Percentiles rank a stretch among this genome's conserved stretches.
phyloP scores from a whole-genome alignment of 768 basidiomycete genomes.

The Thelephora ganbajun region DNA sequence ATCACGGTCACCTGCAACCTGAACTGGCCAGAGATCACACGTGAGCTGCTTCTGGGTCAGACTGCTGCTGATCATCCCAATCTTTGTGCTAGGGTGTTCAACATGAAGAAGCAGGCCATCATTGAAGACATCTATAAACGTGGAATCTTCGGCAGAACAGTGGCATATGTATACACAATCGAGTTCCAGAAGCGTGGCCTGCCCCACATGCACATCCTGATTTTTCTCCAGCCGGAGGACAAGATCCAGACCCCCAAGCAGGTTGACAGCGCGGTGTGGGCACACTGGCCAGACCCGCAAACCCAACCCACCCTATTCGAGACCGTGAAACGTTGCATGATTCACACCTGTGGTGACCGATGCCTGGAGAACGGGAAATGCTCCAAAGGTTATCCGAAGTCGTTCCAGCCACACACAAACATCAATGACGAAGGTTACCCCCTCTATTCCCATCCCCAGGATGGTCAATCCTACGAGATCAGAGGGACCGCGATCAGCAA shows the following conservation, averaged over 20 bases:
- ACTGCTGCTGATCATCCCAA: conserved; percentile 30
- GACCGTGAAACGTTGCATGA: conserved; percentile 26
- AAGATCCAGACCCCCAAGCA: conserved; percentile 22
- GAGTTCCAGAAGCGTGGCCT: conserved; percentile 47
- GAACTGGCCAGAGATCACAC: conserved; percentile 29
- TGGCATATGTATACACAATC: conserved; percentile 34
- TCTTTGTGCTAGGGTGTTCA: conserved; percentile 30
- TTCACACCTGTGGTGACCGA: conserved; percentile 32
- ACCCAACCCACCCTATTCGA: conserved; percentile 26
- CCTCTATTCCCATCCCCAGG: no score
- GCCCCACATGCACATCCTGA: conserved; percentile 37
- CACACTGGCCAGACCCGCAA: conserved; percentile 27
- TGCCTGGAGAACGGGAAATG: conserved; percentile 31
- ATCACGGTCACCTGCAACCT: conserved; percentile 41
- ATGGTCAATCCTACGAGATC: no score
- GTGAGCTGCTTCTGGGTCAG: conserved; percentile 25
- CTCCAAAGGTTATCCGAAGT: conserved; percentile 30
- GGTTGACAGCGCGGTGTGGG: conserved; percentile 26
- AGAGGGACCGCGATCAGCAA: no score
- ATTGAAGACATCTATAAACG: conserved; percentile 19
- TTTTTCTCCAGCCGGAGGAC: conserved; percentile 22
- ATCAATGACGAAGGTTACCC: conserved; percentile 29
- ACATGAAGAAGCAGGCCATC: conserved; percentile 23
- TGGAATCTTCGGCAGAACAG: conserved; percentile 26
- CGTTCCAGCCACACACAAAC: conserved; percentile 19